A percentile compares a stretch with the other conserved stretches of the same genome.
Conservation (phyloP, 495 filamentous ascomycete species). For the Aspergillus baeticus region DNA sequence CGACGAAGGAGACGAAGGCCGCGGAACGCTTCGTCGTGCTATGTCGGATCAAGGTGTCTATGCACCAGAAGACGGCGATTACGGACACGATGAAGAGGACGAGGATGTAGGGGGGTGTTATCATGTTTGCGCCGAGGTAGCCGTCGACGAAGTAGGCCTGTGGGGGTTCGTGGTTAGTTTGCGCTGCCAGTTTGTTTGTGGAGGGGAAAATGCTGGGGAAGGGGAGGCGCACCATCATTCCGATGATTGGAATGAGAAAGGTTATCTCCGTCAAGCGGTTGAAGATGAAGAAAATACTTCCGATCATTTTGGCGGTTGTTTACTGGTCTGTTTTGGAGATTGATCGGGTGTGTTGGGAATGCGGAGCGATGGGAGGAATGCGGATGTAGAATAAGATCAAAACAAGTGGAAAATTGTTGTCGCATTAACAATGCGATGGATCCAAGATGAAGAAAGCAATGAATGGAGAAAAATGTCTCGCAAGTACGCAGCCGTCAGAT, state of each 20-base stretch:
- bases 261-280: conserved; percentile 80
- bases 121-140: conserved; percentile 63
- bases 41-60: conserved; percentile 80
- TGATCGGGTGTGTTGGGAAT: neutral
- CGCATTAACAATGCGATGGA: conserved; percentile 4
- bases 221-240: conserved; percentile 63
- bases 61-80: conserved; percentile 73
- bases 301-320: conserved; percentile 58
- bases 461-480: neutral
- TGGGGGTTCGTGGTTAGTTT: conserved; percentile 16
- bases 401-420: neutral
- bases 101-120: conserved; percentile 79
- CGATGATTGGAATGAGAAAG: conserved; percentile 83
- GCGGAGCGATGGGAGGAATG: neutral
- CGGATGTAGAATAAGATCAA: neutral
- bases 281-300: conserved; percentile 78
- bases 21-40: conserved; percentile 69
- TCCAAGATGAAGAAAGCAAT: neutral
- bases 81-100: conserved; percentile 89
- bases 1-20: conserved; percentile 73
- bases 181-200: neutral
- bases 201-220: neutral
- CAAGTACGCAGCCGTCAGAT: neutral
- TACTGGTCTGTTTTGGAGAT: neutral
- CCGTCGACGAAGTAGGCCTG: conserved; percentile 76